Evolutionary conservation across 371 early-diverging fungal genomes (phyloP).

Genomic region (Mucor velutinosus): DNA sequence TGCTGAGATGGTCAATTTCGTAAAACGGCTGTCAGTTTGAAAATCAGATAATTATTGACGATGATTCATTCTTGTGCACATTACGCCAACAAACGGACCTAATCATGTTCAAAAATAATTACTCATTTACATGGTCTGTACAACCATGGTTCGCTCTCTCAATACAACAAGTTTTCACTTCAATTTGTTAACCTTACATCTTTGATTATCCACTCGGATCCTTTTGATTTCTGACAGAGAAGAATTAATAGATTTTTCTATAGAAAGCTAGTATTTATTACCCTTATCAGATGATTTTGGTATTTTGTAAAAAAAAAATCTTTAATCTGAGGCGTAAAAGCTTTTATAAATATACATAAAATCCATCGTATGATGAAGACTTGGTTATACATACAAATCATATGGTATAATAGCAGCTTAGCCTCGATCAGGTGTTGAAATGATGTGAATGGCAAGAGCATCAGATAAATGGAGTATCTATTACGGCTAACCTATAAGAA

Average conservation of each 20-base stretch:
- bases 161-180: background rate
- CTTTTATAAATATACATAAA: background rate
- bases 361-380: background rate
- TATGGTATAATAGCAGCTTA: background rate
- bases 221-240: background rate
- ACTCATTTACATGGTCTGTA: background rate
- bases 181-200: background rate
- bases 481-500: background rate
- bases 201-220: background rate
- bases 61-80: background rate
- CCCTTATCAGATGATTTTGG: background rate
- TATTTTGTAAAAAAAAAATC: background rate
- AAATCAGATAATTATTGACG: background rate
- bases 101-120: background rate
- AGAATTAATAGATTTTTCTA: background rate
- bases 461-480: background rate
- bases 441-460: background rate
- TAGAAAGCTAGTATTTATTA: background rate
- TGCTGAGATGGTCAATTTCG: too few species aligned
- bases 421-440: background rate
- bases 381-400: background rate
- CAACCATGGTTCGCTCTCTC: background rate
- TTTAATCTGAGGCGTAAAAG: background rate
- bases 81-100: background rate
- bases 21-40: background rate